These are phyloP conservation scores for Filobasidium floriforme DNA, from an alignment of 768 basidiomycete species.

Conservation along the genomic window DNA sequence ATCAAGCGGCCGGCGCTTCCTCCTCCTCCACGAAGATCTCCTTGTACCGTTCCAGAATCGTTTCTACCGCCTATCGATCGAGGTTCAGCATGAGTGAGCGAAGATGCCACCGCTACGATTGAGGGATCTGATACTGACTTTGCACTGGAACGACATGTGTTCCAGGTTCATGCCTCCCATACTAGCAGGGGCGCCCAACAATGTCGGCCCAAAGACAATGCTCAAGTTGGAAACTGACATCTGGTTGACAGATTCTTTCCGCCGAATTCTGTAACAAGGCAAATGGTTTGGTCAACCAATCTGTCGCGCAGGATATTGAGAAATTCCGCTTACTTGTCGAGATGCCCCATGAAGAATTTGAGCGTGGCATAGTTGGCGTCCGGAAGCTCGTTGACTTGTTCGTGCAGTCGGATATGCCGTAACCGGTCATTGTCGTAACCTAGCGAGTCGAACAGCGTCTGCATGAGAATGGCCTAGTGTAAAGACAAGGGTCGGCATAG, in stretches of 20 bases:
- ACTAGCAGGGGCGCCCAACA: slow-evolving; percentile 63
- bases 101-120: slow-evolving; percentile 12
- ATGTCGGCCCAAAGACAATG: slow-evolving; percentile 96
- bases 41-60: slow-evolving; percentile 83
- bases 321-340: slow-evolving; percentile 61
- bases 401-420: slow-evolving; percentile 90
- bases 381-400: slow-evolving; percentile 93
- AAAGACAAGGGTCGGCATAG: not conserved
- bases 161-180: slow-evolving; percentile 45
- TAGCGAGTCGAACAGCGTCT: slow-evolving; percentile 13
- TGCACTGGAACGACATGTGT: slow-evolving; percentile 50
- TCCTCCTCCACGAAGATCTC: slow-evolving; percentile 89
- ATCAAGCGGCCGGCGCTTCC: slow-evolving; percentile 39
- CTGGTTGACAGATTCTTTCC: slow-evolving; percentile 68
- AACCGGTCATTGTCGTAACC: slow-evolving; percentile 77
- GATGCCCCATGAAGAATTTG: slow-evolving; percentile 89
- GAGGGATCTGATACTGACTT: slow-evolving; percentile 35
- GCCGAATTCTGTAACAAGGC: slow-evolving; percentile 56
- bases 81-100: slow-evolving; percentile 13
- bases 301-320: not conserved
- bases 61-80: slow-evolving; percentile 87
- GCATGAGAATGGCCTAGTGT: not conserved
- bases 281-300: not conserved
- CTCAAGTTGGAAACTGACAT: slow-evolving; percentile 91
- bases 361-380: slow-evolving; percentile 98